Base-by-base conservation (phyloP, 2,329 filamentous ascomycete genomes). In the Sarocladiaceae sp. region DNA sequence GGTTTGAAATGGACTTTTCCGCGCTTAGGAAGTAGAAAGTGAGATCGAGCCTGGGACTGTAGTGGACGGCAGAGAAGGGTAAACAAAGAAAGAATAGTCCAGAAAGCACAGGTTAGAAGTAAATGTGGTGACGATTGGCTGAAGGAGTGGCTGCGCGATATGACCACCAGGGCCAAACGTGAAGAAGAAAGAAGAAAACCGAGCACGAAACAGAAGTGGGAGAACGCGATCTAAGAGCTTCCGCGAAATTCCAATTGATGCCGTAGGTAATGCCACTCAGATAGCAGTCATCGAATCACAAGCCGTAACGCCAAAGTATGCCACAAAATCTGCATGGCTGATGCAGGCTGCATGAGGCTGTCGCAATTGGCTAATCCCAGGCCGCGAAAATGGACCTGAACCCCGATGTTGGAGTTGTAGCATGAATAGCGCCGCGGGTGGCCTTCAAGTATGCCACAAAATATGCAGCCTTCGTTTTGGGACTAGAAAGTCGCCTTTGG, bases 141-240 rank as follows among this genome's bases (percentile, higher is more conserved):
- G 52, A 56, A 26, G 52, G 56, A 28, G 20, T 52, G 51, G 22
- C 37, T n/a, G 7, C 12, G 50, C 52, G 53, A 25, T 42, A 25
- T 54, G 50, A 59, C 57, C 52, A 18, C 40, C 33, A 49, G 55
- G 55, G 57, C 56, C 57, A 56, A 54, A 56, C 52, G 47, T 57
- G 54, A 44, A 52, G 39, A 39, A 25, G 13, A 46, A 47, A 51
- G 8, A 49, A 28, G 40, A 37, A 31, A 42, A 20, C 11, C 25
- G 17, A 44, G 35, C 13, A 17, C 26, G 26, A 36, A 20, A 26
- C 15, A 36, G 5, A 8, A 17, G 33, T 6, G 5, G 12, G 5
- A n/a, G 33, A 36, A 7, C 33, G 7, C 6, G 33, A 17, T 17
- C 18, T 36, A 12, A 36, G 5, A 12, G 12, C 15, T 36, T n/a